A percentile compares a stretch with the other conserved stretches of the same genome.
Evolutionary conservation across 768 basidiomycete genomes (phyloP).

Genomic region (Tylopilus felleus): DNA sequence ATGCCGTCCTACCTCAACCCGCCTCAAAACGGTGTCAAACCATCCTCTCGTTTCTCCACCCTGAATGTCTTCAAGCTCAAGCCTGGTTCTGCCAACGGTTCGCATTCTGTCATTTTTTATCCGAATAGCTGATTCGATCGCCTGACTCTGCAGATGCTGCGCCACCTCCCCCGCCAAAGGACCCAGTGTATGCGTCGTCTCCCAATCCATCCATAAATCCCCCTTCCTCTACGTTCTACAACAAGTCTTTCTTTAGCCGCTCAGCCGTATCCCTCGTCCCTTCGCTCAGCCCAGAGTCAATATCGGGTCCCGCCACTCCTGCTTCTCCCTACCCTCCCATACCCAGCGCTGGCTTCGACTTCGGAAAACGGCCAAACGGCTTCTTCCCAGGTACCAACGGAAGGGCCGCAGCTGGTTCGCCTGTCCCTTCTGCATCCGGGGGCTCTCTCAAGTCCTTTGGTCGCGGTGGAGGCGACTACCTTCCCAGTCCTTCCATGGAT

Average conservation of each 20-base stretch:
- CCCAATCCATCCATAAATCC: too few species aligned
- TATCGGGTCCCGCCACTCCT: constrained; percentile 21
- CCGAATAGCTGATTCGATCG: background rate
- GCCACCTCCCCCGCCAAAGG: constrained; percentile 62
- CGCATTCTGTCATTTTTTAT: too few species aligned
- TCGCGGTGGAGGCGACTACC: constrained; percentile 9
- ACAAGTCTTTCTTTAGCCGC: constrained; percentile 37
- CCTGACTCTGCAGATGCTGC: constrained; percentile 7
- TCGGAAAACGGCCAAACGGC: constrained; percentile 1
- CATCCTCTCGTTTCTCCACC: constrained; percentile 40
- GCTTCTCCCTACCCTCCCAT: constrained; percentile 11
- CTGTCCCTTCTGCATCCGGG: constrained; percentile 18
- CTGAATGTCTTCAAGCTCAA: constrained; percentile 43
- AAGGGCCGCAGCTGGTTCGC: constrained; percentile 9
- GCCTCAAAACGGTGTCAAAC: constrained; percentile 12
- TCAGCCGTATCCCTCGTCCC: constrained; percentile 49
- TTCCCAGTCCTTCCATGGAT: constrained; percentile 19
- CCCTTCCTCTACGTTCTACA: constrained; percentile 18
- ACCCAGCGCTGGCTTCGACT: background rate
- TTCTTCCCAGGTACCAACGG: background rate
- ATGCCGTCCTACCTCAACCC: constrained; percentile 4
- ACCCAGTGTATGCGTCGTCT: constrained; percentile 35
- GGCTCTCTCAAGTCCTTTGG: constrained; percentile 17
- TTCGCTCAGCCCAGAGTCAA: constrained; percentile 26
- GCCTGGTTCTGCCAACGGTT: background rate